Evolutionary conservation across 345 rosid species (phyloP), one percentile per base, ranked within the genome.

Genomic region (Populus deltoides): DNA sequence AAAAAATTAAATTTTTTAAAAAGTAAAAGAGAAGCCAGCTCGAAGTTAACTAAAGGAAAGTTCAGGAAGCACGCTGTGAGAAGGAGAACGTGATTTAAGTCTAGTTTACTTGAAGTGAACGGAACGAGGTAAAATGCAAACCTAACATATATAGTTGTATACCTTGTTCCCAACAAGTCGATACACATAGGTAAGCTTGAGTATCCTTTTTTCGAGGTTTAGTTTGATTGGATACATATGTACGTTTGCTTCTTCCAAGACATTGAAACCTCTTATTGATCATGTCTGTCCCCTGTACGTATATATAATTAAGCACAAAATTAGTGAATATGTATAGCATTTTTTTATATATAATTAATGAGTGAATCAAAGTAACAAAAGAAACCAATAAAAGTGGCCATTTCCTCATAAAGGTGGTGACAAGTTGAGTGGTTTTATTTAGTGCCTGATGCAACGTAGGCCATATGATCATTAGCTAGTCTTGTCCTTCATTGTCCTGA

Each of bases 371-470:
- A 15, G 75, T 41, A 72, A 16, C 45, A 33, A 5, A 10, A 62
- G 53, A 25, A 61, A 68, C 33, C 41, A 53, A 29, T 47, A 68
- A 24, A 4, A 22, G 13, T 8, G 24, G 6, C 27, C 29, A 22
- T 20, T 53, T 22, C 22, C 57, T 67, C 41, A 3, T 36, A 72
- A 78, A 72, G 80, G 49, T 75, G 22, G 55, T 72, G 45, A 35
- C 43, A 27, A 36, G 17, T 13, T 59, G 73, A 22, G 65, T 71
- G 16, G 12, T 10, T 61, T 73, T 57, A 3, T 73, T 43, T 8
- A 13, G 11, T 38, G 38, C 24, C 70, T 82, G 86, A 80, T 78
- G 81, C 71, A 72, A 79, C 43, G 61, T 38, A 72, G 75, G 80
- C 70, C 75, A 79, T 43, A 73, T 45, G 78, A 78, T 55, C 49